Base-by-base conservation (phyloP, 345 rosid genomes). In the Eucalyptus marginata region DNA sequence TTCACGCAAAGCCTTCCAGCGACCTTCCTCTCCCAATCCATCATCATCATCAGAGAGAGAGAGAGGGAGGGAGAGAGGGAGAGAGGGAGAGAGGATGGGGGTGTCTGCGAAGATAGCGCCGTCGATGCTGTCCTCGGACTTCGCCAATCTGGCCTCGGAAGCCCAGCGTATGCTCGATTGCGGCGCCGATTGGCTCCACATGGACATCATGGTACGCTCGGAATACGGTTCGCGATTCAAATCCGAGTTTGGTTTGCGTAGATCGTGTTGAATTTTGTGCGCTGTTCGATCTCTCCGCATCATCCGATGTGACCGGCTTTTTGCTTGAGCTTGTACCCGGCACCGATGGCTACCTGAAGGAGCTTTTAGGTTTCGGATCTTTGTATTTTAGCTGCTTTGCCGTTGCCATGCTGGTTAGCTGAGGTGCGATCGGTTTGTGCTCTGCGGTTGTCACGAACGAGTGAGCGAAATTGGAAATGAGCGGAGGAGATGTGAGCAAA, bases 171-270 rank as follows among this genome's bases (percentile, higher is more conserved):
- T 97, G 95, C 92, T 95, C 81, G 92, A 89, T 90, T 94, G 93
- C 31, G 99, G 99, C 36, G 99, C 99, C 90, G 97, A 96, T 89
- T 96, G 99, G 99, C 99, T 97, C 86, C 99, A 96, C 96, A 97
- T 97, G 99, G 99, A 97, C 93, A 95, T 97, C 90, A 96, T 97
- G 99, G 99, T 96, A 94, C 40, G 90, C 49, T 46, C 56, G 59
- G 29, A 31, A 64, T 29, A 13, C 36, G 36, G 43, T 17, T 33
- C 44, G 27, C 83, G 7, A 10, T 76, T 76, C 46, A 3, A 36
- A 5, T 76, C 2, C 18, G 4, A 36, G 47, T 36, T 76, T 76
- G 47, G 27, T 76, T 36, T 36, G 5, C 47, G 83, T 27, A 36
- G 83, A 36, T 36, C 40, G 83, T 18, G 62, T 86, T 36, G 66